These are phyloP conservation scores for Litchi chinensis DNA, from an alignment of 345 rosid genomes.

Conservation along the genomic window DNA sequence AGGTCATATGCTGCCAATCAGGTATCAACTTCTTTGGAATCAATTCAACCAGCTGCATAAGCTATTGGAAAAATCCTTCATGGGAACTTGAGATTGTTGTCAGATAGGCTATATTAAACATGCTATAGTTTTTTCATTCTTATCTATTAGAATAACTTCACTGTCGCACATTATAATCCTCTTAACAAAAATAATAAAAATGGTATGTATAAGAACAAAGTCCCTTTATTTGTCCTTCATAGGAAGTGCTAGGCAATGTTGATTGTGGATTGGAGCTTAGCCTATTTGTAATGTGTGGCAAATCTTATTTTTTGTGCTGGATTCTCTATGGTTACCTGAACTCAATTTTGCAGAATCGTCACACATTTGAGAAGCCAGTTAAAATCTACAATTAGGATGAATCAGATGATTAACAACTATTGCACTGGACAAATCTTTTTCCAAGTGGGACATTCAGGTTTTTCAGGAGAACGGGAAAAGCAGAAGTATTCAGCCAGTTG, in stretches of 20 bases:
- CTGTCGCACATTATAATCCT: neutral
- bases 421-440: neutral
- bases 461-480: constrained; percentile 7
- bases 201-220: neutral
- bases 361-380: constrained; percentile 56
- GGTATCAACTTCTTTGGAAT: constrained; percentile 33
- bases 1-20: constrained; percentile 59
- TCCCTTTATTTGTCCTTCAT: neutral
- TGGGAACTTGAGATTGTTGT: neutral
- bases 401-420: constrained; percentile 8
- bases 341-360: constrained; percentile 53
- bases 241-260: neutral
- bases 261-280: neutral
- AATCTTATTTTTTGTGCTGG: neutral
- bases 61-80: neutral
- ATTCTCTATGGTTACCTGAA: neutral
- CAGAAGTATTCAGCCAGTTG: neutral
- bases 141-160: neutral
- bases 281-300: neutral
- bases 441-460: neutral
- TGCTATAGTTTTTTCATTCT: neutral
- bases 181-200: neutral
- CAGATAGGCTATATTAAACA: neutral
- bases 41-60: neutral
- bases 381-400: constrained; percentile 54